These are phyloP conservation scores for Plasmodium knowlesi DNA, from an alignment of 169 alveolate genomes.

Conservation along the genomic window DNA sequence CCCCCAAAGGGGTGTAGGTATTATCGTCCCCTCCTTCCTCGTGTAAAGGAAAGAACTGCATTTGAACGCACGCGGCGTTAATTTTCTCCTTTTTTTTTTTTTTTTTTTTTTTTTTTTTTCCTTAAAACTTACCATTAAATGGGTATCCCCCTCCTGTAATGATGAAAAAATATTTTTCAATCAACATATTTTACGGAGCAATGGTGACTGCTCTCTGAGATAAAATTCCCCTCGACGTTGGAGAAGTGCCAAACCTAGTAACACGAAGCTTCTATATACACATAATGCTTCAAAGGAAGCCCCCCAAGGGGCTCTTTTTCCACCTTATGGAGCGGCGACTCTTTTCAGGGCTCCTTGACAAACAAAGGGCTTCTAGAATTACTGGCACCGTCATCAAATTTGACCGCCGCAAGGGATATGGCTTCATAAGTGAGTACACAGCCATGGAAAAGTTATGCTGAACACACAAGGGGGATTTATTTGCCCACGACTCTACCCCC, in stretches of 20 bases:
- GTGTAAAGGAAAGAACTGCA: not conserved
- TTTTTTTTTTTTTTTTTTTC: not conserved
- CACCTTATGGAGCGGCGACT: not conserved
- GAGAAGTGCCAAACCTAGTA: not conserved
- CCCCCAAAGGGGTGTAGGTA: not conserved
- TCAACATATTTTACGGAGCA: not conserved
- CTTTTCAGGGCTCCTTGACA: slow-evolving; percentile 14
- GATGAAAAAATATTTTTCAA: not conserved
- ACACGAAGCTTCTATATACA: not conserved
- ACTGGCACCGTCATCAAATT: slow-evolving; percentile 47
- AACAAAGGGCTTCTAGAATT: slow-evolving; percentile 13
- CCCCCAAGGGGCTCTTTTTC: not conserved
- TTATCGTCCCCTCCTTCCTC: not conserved
- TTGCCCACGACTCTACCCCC: too few species aligned
- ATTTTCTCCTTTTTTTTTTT: not conserved
- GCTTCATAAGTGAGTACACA: slow-evolving; percentile 35
- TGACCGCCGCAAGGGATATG: slow-evolving; percentile 56
- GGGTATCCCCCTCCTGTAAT: not conserved
- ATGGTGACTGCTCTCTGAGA: not conserved
- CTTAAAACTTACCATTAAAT: not conserved
- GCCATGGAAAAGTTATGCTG: too few species aligned
- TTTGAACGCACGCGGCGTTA: not conserved
- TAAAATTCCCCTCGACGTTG: not conserved
- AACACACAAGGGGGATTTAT: too few species aligned
- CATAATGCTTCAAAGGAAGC: slow-evolving; percentile 6